Conservation (phyloP, 768 basidiomycete genomes). For the Goffeauzyma gilvescens region DNA sequence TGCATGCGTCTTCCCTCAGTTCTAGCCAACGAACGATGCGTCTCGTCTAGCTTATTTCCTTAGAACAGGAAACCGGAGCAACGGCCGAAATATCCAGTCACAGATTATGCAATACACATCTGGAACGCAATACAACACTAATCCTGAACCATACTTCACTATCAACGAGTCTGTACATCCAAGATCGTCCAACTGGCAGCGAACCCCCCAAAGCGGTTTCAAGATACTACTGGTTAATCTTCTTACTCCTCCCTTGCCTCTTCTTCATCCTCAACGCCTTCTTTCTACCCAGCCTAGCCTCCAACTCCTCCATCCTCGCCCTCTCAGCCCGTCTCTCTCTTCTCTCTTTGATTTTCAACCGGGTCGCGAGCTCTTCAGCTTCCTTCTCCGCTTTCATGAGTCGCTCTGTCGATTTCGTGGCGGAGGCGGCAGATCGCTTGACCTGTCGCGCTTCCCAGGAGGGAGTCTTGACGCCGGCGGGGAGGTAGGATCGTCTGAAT, state of each 20-base stretch:
- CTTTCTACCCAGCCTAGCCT: conserved; percentile 30
- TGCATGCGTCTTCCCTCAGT: neutral
- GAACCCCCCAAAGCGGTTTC: too few species aligned
- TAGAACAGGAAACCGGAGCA: neutral
- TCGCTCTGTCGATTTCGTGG: conserved; percentile 23
- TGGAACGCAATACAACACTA: too few species aligned
- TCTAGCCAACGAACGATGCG: too few species aligned
- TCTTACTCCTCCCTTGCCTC: conserved; percentile 29
- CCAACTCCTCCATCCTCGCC: conserved; percentile 23
- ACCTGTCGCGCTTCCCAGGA: conserved; percentile 16
- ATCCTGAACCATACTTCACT: neutral
- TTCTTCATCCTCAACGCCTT: conserved; percentile 31
- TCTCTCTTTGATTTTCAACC: conserved; percentile 20
- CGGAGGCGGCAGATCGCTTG: conserved; percentile 19
- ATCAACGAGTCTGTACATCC: neutral
- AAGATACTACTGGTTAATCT: conserved; percentile 23
- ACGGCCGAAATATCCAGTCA: neutral
- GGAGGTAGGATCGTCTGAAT: conserved; percentile 19
- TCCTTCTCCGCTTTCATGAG: conserved; percentile 27
- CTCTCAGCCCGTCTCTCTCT: conserved; percentile 25
- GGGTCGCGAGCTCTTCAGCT: conserved; percentile 21
- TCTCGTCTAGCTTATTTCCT: conserved; percentile 3
- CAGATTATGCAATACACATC: too few species aligned
- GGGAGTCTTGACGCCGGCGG: conserved; percentile 15
- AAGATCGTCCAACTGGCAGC: neutral